Evolutionary conservation across 1,139 yeast genomes (phyloP), one percentile per base, ranked within the genome.

Genomic region (Candida smagusa): DNA sequence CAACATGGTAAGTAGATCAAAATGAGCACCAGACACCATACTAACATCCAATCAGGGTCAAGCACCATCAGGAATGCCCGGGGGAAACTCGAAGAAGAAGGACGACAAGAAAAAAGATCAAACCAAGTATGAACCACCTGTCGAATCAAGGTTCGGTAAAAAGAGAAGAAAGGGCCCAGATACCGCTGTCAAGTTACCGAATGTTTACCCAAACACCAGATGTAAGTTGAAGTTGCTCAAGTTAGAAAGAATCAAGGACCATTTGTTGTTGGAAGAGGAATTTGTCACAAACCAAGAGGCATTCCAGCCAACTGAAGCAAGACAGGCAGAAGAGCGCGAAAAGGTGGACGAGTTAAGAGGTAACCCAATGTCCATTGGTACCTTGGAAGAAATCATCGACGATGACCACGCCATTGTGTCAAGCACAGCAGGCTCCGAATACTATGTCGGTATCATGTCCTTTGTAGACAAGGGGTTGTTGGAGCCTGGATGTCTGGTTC

Each of bases 331-430:
- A 61, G 99, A 92, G 62, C 76, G 96, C 53, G 90, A 88, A 52
- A 89, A 90, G 62, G 85, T 94, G 41, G 97, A 92, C 56, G 97
- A 90, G 52, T 79, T 92, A 58, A 80, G 98, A 62, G 98, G 99
- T 8, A 81, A 89, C 33, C 99, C 99, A 40, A 84, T 92, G 88
- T 84, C 96, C 30, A 87, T 94, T 43, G 99, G 99, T 34, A 89
- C 96, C 3, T 73, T 92, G 54, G 98, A 92, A 59, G 99, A 92
- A 66, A 86, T 94, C 43, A 88, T 92, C 50, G 98, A 92, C 59
- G 98, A 92, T 61, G 98, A 92, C 60, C 98, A 94, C 63, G 99
- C 98, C 13, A 94, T 92, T 68, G 97, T 92, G 32, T 88, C 97
- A 28, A 82, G 95, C 39, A 83, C 96, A 4, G 88, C 96, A 9